These are phyloP conservation scores for Rugonectria rugulosa DNA, from an alignment of 2,329 filamentous ascomycete genomes.

Conservation along the genomic window DNA sequence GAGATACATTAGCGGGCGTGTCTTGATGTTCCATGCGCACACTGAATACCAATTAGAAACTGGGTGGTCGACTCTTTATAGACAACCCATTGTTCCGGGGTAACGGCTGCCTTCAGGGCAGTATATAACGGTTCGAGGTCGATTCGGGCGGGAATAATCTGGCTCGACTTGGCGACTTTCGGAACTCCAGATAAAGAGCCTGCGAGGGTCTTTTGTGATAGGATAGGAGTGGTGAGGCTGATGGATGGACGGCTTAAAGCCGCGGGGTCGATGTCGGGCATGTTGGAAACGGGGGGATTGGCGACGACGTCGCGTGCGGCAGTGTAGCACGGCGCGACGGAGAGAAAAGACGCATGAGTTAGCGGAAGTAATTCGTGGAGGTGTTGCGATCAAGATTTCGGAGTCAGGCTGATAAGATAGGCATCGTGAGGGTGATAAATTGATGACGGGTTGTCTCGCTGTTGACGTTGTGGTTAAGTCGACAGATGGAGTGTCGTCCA, in stretches of 20 bases:
- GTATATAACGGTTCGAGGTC: constrained; percentile 72
- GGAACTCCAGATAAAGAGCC: constrained; percentile 57
- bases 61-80: constrained; percentile 71
- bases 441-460: constrained; percentile 48
- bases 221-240: constrained; percentile 65
- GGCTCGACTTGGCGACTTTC: constrained; percentile 66
- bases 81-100: constrained; percentile 66
- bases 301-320: constrained; percentile 56
- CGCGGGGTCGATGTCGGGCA: constrained; percentile 77
- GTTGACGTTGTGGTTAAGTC: constrained; percentile 38
- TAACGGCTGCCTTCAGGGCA: constrained; percentile 66
- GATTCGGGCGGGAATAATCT: constrained; percentile 70
- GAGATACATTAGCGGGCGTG: constrained; percentile 40
- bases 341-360: constrained; percentile 52
- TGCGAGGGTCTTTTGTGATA: constrained; percentile 65
- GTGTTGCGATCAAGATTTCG: constrained; percentile 52
- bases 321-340: constrained; percentile 54
- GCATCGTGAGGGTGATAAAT: constrained; percentile 49
- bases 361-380: constrained; percentile 47
- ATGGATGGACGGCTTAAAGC: constrained; percentile 69
- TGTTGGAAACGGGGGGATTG: constrained; percentile 47
- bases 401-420: constrained; percentile 53
- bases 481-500: constrained; percentile 45
- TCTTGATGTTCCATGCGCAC: background rate
- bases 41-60: constrained; percentile 65